Base-by-base conservation (phyloP, 1,284 basidiomycete genomes). In the Ganoderma resinaceum region DNA sequence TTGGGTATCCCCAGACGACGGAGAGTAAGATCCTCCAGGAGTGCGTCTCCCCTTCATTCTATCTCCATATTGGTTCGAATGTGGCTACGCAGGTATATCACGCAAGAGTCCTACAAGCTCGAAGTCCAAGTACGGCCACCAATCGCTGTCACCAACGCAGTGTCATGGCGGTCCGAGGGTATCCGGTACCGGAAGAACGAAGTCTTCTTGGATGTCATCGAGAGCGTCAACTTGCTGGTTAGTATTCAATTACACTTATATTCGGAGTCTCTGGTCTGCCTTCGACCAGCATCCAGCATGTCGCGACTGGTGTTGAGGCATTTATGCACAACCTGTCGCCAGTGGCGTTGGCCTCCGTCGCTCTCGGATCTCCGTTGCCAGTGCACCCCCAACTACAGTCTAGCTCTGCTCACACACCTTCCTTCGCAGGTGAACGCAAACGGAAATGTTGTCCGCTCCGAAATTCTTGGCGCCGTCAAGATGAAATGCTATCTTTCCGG, bases 401-500 rank as follows among this genome's bases (percentile, higher is more conserved):
- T 16, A 4, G 29, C 57, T 38, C 12, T 26, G 23, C 33, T 38
- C 55, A 33, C 37, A 42, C 8, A 35, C 14, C 52, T 8, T 52
- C 37, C 16, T 37, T 29, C 63, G 1, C 72, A 96, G 95, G 96
- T 99, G 61, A 99, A 99, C 77, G 93, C 97, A 3, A 95, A 95
- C 73, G 98, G 98, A 52, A 98, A 97, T 76, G 98, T 99, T 49
- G 95, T 99, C 18, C 91, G 98, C 60, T 97, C 95, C 55, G 98
- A 99, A 82, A 99, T 99, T 74, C 83, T 99, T 2, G 98, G 98
- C 11, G 95, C 97, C 0, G 88, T 99, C 78, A 99, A 99, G 87
- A 99, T 99, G 97, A 99, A 99, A 82, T 99, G 97, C 80, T 99
- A 99, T 80, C 87, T 99, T 2, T 96, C 95, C 12, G 98, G 98